phyloP scores from a whole-genome alignment of 805 yeast genomes.

The Metschnikowia baotianmanensis region DNA sequence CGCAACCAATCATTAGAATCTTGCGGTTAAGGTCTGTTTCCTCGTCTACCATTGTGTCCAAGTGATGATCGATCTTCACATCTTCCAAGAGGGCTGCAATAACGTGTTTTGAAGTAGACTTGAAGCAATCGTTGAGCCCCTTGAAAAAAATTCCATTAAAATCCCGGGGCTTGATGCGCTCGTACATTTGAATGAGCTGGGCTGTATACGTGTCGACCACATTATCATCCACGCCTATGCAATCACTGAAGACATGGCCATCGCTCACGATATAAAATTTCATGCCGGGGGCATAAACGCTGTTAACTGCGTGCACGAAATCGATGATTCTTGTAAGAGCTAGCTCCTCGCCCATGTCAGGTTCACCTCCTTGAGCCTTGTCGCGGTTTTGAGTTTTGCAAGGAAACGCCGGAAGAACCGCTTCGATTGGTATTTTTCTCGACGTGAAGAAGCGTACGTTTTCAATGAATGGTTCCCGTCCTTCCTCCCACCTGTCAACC shows the following conservation, averaged over 20 bases:
- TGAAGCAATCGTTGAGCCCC: constrained; percentile 37
- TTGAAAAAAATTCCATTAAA: constrained; percentile 29
- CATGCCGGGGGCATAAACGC: constrained; percentile 54
- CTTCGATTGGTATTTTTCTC: constrained; percentile 47
- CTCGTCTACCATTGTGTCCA: constrained; percentile 32
- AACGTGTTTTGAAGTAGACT: constrained; percentile 18
- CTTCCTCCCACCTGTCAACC: constrained; percentile 49
- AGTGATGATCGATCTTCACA: constrained; percentile 28
- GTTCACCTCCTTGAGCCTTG: constrained; percentile 48
- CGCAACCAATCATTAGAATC: constrained; percentile 36
- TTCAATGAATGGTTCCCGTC: constrained; percentile 39
- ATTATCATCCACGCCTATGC: constrained; percentile 58
- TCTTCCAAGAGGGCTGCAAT: constrained; percentile 20
- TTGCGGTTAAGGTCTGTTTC: constrained; percentile 37
- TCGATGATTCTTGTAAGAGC: constrained; percentile 32
- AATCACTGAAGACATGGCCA: constrained; percentile 65
- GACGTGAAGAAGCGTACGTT: constrained; percentile 48
- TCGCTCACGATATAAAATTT: constrained; percentile 58
- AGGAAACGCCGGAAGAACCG: constrained; percentile 63
- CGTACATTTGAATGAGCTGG: constrained; percentile 43
- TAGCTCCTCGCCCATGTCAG: constrained; percentile 52
- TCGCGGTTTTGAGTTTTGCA: constrained; percentile 58
- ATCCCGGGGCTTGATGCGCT: constrained; percentile 31
- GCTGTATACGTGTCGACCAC: constrained; percentile 49
- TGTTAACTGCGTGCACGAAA: constrained; percentile 28